Base-by-base conservation (phyloP, 495 filamentous ascomycete species). In the Penicillium diatomitis region DNA sequence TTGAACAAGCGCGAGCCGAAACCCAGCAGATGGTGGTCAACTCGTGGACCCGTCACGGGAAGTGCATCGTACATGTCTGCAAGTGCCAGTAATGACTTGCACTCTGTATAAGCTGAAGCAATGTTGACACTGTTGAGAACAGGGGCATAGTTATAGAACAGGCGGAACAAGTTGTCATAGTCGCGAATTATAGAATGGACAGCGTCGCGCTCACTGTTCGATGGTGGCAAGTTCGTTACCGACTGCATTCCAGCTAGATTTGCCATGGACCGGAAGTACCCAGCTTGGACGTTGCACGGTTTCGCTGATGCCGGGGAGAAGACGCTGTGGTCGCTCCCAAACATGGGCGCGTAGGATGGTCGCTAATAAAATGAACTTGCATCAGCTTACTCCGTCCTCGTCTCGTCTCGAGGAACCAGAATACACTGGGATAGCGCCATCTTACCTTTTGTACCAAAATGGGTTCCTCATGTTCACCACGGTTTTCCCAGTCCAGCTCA, bases 31-130 rank as follows among this genome's bases (percentile, higher is more conserved):
- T 96, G 89, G 70, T 96, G 88, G 58, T 96, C 89, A 7, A 95
- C 83, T n/a, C 90, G 80, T 1, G 87, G 86, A 0, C 90, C 90
- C 10, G 95, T 87, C 10, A 95, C 87, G 12, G 82, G 73, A 6
- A 95, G 75, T 3, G 90, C 88, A 64, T 96, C 90, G 70, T 95
- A 95, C 73, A 90, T 86, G 62, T 95, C 90, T 6, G 87, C 90
- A 34, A 95, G 72, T 11, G 77, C 79, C 33, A 96, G 78, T 5
- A 96, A 80, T 7, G 84, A 80, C 65, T 95, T 92, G 77, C 88
- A 95, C 62, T 95, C 86, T 31, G 89, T 80, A 65, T 96, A 96
- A 11, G 88, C 86, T 54, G 87, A 83, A 52, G 88, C 87, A 50
- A 95, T 90, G 62, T 91, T 90, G 62, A 90, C 77, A 20, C 76